Percentiles rank a stretch among this genome's conserved stretches.
Conservation (phyloP, 1,284 basidiomycete genomes). For the Sanghuangporus weigelae region DNA sequence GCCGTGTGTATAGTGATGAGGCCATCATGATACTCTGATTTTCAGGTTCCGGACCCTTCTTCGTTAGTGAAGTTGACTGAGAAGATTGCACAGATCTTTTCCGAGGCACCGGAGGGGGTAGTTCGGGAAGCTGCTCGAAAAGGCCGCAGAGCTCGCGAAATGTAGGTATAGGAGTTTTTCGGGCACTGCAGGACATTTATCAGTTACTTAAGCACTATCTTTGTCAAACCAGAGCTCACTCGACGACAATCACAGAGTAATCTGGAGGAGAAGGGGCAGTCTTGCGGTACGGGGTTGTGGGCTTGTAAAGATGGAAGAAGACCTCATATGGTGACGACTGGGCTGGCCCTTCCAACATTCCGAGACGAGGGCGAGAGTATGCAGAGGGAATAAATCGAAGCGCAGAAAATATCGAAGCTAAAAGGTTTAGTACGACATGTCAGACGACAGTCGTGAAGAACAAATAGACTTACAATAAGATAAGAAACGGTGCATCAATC, state of each 20-base stretch:
- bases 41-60: conserved; percentile 3
- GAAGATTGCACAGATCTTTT: conserved; percentile 30
- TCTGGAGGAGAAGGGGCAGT: conserved; percentile 78
- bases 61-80: conserved; percentile 14
- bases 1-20: conserved; percentile 14
- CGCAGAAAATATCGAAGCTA: conserved; percentile 65
- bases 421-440: background rate
- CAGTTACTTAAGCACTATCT: background rate
- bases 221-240: conserved; percentile 45
- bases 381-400: conserved; percentile 77
- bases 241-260: conserved; percentile 81
- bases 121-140: conserved; percentile 56
- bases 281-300: conserved; percentile 79
- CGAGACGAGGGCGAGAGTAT: conserved; percentile 33
- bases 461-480: conserved; percentile 1
- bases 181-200: conserved; percentile 43
- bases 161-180: conserved; percentile 68
- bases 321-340: conserved; percentile 64
- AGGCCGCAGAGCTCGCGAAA: conserved; percentile 61
- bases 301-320: conserved; percentile 94
- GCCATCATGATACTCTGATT: conserved; percentile 23
- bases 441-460: background rate
- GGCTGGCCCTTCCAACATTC: conserved; percentile 6
- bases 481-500: conserved; percentile 26
- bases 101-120: conserved; percentile 49